These are phyloP conservation scores for Anethum foeniculum DNA, from an alignment of 140 eudicot species.

Conservation along the genomic window DNA sequence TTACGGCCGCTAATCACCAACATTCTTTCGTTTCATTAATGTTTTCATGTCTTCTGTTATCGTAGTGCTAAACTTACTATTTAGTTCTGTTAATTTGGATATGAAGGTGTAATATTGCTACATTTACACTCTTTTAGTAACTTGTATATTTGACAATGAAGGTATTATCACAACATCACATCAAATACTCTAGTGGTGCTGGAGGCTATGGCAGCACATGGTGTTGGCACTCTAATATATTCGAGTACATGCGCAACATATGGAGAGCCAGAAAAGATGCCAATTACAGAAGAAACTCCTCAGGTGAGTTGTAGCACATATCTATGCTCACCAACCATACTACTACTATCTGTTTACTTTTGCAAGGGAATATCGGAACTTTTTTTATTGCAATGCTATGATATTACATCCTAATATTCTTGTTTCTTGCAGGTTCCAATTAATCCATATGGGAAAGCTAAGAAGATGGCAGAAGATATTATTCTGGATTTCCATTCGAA, in stretches of 20 bases:
- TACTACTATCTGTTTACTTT: not conserved
- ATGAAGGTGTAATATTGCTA: not conserved
- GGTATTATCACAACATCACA: slow-evolving; percentile 96
- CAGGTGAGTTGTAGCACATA: slow-evolving; percentile 45
- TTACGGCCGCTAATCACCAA: not conserved
- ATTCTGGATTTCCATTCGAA: slow-evolving; percentile 74
- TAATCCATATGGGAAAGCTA: slow-evolving; percentile 93
- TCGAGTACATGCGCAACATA: slow-evolving; percentile 98
- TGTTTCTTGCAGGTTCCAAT: slow-evolving; percentile 56
- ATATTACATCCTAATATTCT: not conserved
- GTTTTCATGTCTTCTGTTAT: not conserved
- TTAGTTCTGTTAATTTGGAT: not conserved
- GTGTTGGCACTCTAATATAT: slow-evolving; percentile 71
- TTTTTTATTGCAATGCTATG: not conserved
- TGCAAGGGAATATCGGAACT: not conserved
- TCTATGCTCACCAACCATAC: not conserved
- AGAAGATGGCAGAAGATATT: slow-evolving; percentile 97
- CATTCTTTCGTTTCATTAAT: not conserved
- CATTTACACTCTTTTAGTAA: not conserved
- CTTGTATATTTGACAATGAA: slow-evolving; percentile 20
- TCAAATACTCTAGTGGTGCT: slow-evolving; percentile 77
- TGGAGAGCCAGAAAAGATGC: slow-evolving; percentile 95
- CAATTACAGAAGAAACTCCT: slow-evolving; percentile 93
- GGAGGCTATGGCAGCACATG: slow-evolving; percentile 87
- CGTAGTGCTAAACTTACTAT: not conserved